phyloP scores from a whole-genome alignment of 164 flowering plant species.

The Aristolochia contorta region DNA sequence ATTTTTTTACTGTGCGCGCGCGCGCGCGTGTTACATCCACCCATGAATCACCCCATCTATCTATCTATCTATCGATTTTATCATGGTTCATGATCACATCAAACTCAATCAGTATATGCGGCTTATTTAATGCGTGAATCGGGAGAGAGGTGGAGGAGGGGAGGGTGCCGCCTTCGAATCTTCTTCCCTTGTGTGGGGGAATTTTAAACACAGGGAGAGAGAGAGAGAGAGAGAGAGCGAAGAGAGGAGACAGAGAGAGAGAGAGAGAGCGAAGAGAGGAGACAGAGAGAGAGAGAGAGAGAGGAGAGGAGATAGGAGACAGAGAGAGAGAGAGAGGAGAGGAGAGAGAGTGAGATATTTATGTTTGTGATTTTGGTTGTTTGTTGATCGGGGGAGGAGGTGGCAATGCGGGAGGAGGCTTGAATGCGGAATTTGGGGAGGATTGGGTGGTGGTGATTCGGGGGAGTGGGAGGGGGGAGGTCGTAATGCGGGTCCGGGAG shows the following conservation, averaged over 20 bases:
- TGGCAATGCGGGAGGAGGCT: not conserved
- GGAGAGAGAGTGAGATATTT: not conserved
- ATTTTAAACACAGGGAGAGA: not conserved
- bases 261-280: not conserved
- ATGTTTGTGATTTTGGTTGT: not conserved
- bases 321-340: too few species aligned
- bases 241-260: not conserved
- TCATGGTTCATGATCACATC: too few species aligned
- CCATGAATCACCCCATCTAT: too few species aligned
- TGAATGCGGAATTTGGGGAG: not conserved
- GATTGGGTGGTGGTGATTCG: not conserved
- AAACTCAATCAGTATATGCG: not conserved
- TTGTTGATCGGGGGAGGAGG: not conserved
- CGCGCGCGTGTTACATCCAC: too few species aligned
- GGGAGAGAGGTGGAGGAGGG: not conserved
- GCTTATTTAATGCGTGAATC: not conserved
- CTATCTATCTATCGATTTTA: too few species aligned
- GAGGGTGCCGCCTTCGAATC: not conserved
- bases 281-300: not conserved
- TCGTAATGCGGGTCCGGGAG: slow-evolving; percentile 64
- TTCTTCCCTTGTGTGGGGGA: not conserved
- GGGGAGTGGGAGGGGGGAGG: too few species aligned
- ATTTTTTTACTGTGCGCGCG: too few species aligned
- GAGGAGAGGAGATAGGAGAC: too few species aligned
- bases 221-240: too few species aligned